Evolutionary conservation across 2,329 filamentous ascomycete genomes (phyloP).

Genomic region (Fonsecaea multimorphosa): DNA sequence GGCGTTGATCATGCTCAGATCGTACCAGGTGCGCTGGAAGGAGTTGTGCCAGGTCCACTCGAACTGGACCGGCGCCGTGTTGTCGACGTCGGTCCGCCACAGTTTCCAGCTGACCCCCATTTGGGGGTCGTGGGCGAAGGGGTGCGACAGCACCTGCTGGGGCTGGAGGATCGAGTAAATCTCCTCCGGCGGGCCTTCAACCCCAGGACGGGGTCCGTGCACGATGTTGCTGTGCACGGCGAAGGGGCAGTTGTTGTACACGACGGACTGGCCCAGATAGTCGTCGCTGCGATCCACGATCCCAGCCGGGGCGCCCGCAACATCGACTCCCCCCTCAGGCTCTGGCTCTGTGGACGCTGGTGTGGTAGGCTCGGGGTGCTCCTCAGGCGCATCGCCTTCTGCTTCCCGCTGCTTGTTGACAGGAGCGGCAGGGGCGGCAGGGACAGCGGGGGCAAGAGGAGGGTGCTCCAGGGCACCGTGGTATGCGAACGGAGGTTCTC

Average conservation of each 20-base stretch:
- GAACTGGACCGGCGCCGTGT: slow-evolving; percentile 25
- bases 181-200: slow-evolving; percentile 21
- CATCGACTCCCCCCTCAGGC: not conserved
- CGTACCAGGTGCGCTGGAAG: slow-evolving; percentile 23
- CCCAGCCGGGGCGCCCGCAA: not conserved
- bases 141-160: slow-evolving; percentile 12
- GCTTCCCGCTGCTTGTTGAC: not conserved
- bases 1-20: slow-evolving; percentile 34
- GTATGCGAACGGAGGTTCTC: not conserved
- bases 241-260: slow-evolving; percentile 28
- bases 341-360: not conserved
- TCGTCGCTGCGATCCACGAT: not conserved
- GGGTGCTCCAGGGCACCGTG: not conserved
- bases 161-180: slow-evolving; percentile 12
- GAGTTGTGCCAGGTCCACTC: slow-evolving; percentile 22
- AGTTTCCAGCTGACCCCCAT: slow-evolving; percentile 33
- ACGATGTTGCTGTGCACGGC: slow-evolving; percentile 31
- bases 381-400: not conserved
- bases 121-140: slow-evolving; percentile 24
- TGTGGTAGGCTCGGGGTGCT: not conserved
- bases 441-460: too few relatives aligned
- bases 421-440: not conserved
- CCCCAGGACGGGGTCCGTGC: slow-evolving; percentile 20
- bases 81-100: slow-evolving; percentile 22
- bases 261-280: slow-evolving; percentile 12